These are phyloP conservation scores for Marasmius tenuissimus DNA, from an alignment of 1,284 basidiomycete species.

Conservation along the genomic window DNA sequence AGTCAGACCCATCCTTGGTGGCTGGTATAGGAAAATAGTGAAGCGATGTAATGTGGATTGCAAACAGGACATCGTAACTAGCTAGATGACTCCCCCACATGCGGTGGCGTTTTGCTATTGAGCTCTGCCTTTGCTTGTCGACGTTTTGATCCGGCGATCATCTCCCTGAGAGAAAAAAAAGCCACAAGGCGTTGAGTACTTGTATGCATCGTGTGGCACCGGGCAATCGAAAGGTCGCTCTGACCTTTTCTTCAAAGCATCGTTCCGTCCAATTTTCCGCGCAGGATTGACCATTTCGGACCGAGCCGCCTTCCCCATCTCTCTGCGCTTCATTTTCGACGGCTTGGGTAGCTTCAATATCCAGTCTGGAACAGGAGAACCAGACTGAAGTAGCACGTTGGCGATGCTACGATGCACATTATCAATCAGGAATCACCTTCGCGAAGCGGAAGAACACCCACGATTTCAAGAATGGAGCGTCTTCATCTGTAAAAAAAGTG, in stretches of 20 bases:
- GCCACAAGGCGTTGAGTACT: neutral
- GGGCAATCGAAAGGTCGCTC: slow-evolving; percentile 13
- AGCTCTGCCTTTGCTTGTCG: slow-evolving; percentile 39
- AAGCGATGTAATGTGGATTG: too few relatives aligned
- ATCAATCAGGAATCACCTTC: slow-evolving; percentile 16
- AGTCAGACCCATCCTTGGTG: too few relatives aligned
- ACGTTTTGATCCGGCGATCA: slow-evolving; percentile 71
- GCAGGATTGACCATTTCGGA: slow-evolving; percentile 75
- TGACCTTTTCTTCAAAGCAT: slow-evolving; percentile 75
- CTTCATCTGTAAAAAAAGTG: slow-evolving; percentile 95
- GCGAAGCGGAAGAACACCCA: slow-evolving; percentile 33
- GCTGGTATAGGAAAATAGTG: too few relatives aligned
- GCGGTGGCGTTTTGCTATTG: slow-evolving; percentile 3
- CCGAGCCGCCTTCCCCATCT: slow-evolving; percentile 84
- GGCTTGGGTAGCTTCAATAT: slow-evolving; percentile 86
- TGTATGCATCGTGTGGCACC: too few relatives aligned
- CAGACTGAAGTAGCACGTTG: slow-evolving; percentile 90
- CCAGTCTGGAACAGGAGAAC: slow-evolving; percentile 89
- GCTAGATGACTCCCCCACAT: neutral
- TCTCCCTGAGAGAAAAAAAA: slow-evolving; percentile 49
- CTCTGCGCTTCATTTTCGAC: slow-evolving; percentile 82
- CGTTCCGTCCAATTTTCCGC: slow-evolving; percentile 67
- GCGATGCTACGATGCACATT: slow-evolving; percentile 67
- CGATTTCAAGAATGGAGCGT: slow-evolving; percentile 90
- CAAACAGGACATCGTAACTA: neutral